Conservation (phyloP, 2,329 filamentous ascomycete species). For the Zymoseptoria tritici region DNA sequence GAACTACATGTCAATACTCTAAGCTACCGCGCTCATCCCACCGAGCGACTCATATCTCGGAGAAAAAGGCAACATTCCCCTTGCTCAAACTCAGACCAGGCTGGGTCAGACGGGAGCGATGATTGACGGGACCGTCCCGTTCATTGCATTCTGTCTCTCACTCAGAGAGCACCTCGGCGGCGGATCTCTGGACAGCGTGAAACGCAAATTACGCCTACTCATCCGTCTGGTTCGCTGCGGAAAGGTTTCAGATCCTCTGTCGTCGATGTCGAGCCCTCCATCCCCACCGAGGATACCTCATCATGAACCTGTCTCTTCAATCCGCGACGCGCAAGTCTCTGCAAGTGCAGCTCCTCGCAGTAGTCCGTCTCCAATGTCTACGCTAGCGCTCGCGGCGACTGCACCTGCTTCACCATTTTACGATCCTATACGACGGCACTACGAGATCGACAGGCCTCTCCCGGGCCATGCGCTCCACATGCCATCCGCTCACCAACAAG, state of each 20-base stretch:
- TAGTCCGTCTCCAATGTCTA: neutral
- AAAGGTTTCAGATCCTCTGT: constrained; percentile 36
- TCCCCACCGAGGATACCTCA: constrained; percentile 29
- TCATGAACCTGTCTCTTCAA: constrained; percentile 8
- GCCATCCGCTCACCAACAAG: neutral
- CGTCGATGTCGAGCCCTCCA: constrained; percentile 46
- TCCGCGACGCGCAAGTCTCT: constrained; percentile 4
- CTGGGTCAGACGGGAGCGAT: constrained; percentile 10
- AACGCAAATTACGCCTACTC: constrained; percentile 12
- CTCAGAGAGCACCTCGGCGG: constrained; percentile 5
- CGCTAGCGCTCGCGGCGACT: neutral
- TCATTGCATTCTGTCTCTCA: constrained; percentile 6
- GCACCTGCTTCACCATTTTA: constrained; percentile 8
- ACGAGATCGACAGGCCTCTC: neutral
- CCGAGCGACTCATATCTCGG: neutral
- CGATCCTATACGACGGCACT: neutral
- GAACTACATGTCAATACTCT: neutral
- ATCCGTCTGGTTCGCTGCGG: constrained; percentile 3
- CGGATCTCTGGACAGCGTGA: constrained; percentile 6
- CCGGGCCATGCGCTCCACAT: neutral
- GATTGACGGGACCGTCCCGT: constrained; percentile 9
- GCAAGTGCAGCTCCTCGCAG: neutral
- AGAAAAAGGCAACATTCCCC: neutral
- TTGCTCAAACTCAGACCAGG: constrained; percentile 3
- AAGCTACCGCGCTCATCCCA: neutral